phyloP scores from a whole-genome alignment of 331 rosid genomes.

The Quercus tomentella region DNA sequence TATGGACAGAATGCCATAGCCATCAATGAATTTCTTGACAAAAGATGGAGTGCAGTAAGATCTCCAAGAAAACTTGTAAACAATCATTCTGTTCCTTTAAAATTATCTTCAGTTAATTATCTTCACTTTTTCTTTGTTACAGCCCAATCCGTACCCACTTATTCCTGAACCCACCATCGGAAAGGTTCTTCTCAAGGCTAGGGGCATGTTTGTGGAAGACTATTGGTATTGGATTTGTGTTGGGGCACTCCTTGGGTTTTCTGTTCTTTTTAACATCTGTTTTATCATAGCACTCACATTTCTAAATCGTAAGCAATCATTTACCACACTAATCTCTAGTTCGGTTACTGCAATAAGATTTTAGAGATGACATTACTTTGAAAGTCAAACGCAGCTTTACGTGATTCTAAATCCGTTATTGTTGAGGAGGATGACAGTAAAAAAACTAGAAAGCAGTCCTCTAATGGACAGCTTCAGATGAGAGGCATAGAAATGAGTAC shows the following conservation, averaged over 20 bases:
- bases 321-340: constrained; percentile 6
- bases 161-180: too few species aligned
- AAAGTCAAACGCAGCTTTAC: constrained; percentile 35
- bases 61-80: too few species aligned
- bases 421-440: constrained; percentile 27
- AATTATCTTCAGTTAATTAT: too few species aligned
- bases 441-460: too few species aligned
- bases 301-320: constrained; percentile 38
- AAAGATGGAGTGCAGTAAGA: too few species aligned
- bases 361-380: constrained; percentile 3
- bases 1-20: constrained; percentile 22
- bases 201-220: background rate
- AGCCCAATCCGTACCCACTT: too few species aligned
- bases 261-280: constrained; percentile 44
- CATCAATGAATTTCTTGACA: too few species aligned
- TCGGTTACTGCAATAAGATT: background rate
- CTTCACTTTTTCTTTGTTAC: too few species aligned
- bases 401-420: constrained; percentile 44
- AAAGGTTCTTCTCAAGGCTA: too few species aligned
- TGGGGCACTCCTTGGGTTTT: constrained; percentile 56
- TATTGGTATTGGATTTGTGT: constrained; percentile 55
- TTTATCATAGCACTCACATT: constrained; percentile 37
- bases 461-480: background rate
- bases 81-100: too few species aligned
- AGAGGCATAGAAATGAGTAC: constrained; percentile 8